Base-by-base conservation (phyloP, 371 early-diverging fungal genomes). In the Blakeslea trispora region DNA sequence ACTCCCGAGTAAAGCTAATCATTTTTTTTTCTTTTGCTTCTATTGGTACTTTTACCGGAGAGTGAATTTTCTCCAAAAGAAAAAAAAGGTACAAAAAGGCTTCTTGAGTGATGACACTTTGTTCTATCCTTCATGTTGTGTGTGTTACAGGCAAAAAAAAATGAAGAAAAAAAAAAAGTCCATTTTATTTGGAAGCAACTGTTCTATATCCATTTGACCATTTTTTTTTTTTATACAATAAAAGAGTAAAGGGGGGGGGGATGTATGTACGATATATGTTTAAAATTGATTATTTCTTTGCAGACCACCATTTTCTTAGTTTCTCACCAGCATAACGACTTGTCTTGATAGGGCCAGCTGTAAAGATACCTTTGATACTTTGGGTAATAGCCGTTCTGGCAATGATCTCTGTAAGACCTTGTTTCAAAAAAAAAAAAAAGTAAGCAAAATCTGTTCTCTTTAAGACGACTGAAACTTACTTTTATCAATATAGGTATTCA, bases 341-440 rank as follows among this genome's bases (percentile, higher is more conserved):
- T 5, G 90, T 84, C 63, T 89, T 89, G 28, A 73, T 7, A 13
- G 89, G 54, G 3, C 98, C 98, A 17, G 97, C 96, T 4, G 96
- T 93, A 18, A 94, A 65, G 14, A 97, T 69, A 1, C 98, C 98
- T 74, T 98, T 98, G 54, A 86, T 57, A 19, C 94, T 89, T 74
- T 98, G 98, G 8, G 90, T 85, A 23, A 98, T 60, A 1, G 97
- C 94, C 1, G 97, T 92, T 32, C 84, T 65, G 14, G 66, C 77
- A 54, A 79, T 76, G 44, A 72, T 74, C 10, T 68, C 62, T 22
- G 63, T 72, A 15, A 73, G 58, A 43, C 68, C 75, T 72, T n/a
- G n/a, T n/a, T n/a, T n/a, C n/a, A n/a, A n/a, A n/a, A n/a, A 11
- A 15, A 55, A 23, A 43, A 19, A 48, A 24, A 13, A 24, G 22